Evolutionary conservation across 495 filamentous ascomycete genomes (phyloP), one percentile per base, ranked within the genome.

Genomic region (Chaetomium tenue): DNA sequence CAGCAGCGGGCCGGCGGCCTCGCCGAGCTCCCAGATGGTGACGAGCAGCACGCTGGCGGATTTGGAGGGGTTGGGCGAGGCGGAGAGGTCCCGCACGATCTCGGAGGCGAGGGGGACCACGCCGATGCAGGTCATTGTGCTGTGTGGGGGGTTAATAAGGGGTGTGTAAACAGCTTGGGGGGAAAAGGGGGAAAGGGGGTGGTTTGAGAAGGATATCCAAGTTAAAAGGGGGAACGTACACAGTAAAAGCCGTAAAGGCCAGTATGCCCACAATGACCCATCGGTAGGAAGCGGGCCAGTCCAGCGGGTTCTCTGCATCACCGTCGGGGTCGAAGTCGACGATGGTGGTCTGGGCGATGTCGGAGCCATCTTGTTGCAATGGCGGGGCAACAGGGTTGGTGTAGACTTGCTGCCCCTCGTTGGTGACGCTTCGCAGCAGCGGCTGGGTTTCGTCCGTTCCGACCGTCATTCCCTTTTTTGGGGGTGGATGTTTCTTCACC

Each of bases 1-100:
- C 16, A 87, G 71, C 1, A 88, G 66, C 0, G 86, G 86, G 2
- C 85, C 85, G 5, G 79, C 79, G 28, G 83, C 85, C 63, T 83
- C 81, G 60, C 82, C 82, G 3, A 83, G 75, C 59, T 83, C 82
- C 82, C 82, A 84, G 71, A 87, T 84, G 13, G 84, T 86, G 22
- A 87, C 83, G 46, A 87, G 77, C 22, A 86, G 72, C 40, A 83
- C 78, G 66, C 74, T 78, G 44, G 81, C 74, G 0, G 79, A 79
- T 52, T 78, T 80, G 67, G 72, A 70, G 6, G 76, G 68, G 58
- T 68, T 67, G 63, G 67, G 70, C 20, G 71, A 68, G 2, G 61
- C 52, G 56, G 78, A 70, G 11, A 86, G 76, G 67, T 84, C 81
- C 16, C 69, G 63, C 39, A 82, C 77, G 60, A 87, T 84, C 15